Evolutionary conservation across 345 rosid genomes (phyloP).

Genomic region (Ailanthus altissimus): DNA sequence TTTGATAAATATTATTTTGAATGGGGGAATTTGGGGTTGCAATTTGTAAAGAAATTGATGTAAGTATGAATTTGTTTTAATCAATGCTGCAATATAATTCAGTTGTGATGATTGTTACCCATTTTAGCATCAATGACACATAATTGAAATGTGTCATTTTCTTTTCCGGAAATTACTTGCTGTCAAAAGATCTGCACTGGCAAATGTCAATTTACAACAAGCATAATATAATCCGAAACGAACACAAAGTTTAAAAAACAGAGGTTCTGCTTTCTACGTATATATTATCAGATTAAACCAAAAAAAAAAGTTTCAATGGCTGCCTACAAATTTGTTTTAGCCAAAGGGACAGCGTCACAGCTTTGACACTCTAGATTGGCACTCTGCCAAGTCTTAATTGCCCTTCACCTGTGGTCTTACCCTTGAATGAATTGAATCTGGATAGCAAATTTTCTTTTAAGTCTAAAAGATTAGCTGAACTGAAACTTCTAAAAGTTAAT

Average conservation of each 20-base stretch:
- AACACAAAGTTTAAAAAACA: conserved; percentile 1
- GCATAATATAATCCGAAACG: neutral
- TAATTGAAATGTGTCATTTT: too few relatives aligned
- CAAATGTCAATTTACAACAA: neutral
- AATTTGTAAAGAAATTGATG: conserved; percentile 20
- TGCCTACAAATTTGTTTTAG: neutral
- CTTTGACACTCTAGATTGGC: neutral
- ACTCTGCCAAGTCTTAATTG: neutral
- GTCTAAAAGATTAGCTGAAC: conserved; percentile 3
- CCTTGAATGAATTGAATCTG: too few relatives aligned
- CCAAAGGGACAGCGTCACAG: neutral
- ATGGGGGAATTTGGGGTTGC: neutral
- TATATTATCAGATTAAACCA: neutral
- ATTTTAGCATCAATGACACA: conserved; percentile 3
- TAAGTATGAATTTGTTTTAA: conserved; percentile 24
- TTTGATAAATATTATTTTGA: neutral
- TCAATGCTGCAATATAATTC: conserved; percentile 15
- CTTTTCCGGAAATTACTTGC: neutral
- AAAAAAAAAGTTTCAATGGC: neutral
- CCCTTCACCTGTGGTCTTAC: neutral
- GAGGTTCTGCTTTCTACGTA: conserved; percentile 5
- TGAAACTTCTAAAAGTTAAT: neutral
- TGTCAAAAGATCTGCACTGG: neutral
- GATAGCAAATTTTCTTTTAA: too few relatives aligned
- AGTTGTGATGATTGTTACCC: neutral